Conservation (phyloP, 306 rosid species). For the Castanea crenata region DNA sequence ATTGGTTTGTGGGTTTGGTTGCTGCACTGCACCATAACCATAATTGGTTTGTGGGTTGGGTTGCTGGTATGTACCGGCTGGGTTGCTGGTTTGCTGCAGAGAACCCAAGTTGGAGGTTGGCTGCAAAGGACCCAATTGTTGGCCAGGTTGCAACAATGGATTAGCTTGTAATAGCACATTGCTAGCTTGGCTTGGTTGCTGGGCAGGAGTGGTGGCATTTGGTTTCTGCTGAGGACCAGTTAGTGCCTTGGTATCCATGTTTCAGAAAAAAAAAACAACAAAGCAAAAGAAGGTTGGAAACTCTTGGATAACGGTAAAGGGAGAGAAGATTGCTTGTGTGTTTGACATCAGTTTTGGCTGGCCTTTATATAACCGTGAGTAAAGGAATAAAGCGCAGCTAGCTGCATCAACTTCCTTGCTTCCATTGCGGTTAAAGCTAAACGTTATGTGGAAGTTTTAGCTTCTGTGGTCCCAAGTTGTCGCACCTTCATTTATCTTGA, state of each 20-base stretch:
- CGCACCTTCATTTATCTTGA: conserved; percentile 9
- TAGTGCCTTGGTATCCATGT: conserved; percentile 33
- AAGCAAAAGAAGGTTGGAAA: conserved; percentile 5
- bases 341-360: conserved; percentile 6
- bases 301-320: conserved; percentile 5
- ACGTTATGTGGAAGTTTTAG: conserved; percentile 19
- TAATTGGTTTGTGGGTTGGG: background rate
- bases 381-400: conserved; percentile 40
- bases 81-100: background rate
- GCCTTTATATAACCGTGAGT: conserved; percentile 29
- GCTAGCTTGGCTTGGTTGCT: background rate
- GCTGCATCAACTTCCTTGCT: conserved; percentile 57
- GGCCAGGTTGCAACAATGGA: background rate
- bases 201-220: background rate
- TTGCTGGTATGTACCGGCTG: background rate
- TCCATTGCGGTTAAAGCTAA: conserved; percentile 26
- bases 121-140: background rate
- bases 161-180: background rate
- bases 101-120: background rate
- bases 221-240: conserved; percentile 35
- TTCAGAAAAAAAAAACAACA: background rate
- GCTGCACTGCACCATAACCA: background rate
- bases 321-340: conserved; percentile 12
- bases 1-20: background rate
- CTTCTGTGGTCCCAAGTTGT: conserved; percentile 20